Percentiles rank a stretch among this genome's conserved stretches.
phyloP scores from a whole-genome alignment of 306 rosid genomes.

The Ammopiptanthus mongolicus region DNA sequence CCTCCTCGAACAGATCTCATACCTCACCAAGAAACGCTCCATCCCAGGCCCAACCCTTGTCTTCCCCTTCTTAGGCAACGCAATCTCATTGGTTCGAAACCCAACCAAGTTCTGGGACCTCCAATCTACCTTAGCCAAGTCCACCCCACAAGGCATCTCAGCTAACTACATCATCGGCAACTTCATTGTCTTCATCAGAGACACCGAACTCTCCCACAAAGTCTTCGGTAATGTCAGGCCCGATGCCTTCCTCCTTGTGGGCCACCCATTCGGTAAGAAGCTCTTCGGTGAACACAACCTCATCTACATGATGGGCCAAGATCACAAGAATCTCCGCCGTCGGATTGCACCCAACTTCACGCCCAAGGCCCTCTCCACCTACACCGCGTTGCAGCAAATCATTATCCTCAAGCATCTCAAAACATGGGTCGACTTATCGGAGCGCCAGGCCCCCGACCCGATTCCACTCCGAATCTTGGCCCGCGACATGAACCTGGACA shows the following conservation, averaged over 20 bases:
- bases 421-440: constrained; percentile 41
- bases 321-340: constrained; percentile 83
- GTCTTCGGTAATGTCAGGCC: constrained; percentile 80
- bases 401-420: constrained; percentile 58
- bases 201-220: constrained; percentile 74
- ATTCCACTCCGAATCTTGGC: constrained; percentile 46
- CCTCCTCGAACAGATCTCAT: constrained; percentile 63
- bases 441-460: neutral
- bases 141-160: constrained; percentile 51
- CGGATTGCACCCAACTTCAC: constrained; percentile 83
- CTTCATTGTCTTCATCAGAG: constrained; percentile 69
- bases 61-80: constrained; percentile 70
- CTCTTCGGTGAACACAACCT: constrained; percentile 89
- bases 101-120: constrained; percentile 73
- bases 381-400: constrained; percentile 72
- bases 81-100: constrained; percentile 46
- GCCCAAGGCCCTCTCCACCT: constrained; percentile 68
- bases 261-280: constrained; percentile 90
- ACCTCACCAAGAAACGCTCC: constrained; percentile 42
- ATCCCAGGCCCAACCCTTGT: constrained; percentile 65
- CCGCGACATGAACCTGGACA: constrained; percentile 80
- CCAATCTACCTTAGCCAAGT: constrained; percentile 52
- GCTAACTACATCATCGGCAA: constrained; percentile 72
- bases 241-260: constrained; percentile 65
- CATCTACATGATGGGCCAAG: constrained; percentile 79